Base-by-base conservation (phyloP, 352 stramenopile genomes). In the Pythium scleroteichum region DNA sequence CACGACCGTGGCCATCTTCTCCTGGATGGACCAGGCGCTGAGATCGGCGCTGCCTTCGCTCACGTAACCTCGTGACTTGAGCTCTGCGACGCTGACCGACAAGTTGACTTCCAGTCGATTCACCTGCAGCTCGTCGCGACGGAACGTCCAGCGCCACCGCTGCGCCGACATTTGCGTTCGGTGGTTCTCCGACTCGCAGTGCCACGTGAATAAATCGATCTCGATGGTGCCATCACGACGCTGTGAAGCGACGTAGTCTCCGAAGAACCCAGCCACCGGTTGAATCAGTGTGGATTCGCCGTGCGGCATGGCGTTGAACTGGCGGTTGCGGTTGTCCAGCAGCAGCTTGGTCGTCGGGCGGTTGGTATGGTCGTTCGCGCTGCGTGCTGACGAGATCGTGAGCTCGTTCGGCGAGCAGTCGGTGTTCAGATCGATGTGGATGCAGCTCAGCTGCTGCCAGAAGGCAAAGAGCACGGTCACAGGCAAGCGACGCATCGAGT, bases 401-500 rank as follows among this genome's bases (percentile, higher is more conserved):
- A 62, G 33, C 19, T 39, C 38, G 44, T 47, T 23, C 1, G 55
- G 55, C 19, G 55, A 49, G 16, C 16, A 41, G 1, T 44, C 14
- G 16, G 45, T 40, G 45, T 62, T 33, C 23, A 55, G 33, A 16
- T 62, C 45, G 32, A 62, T 26, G 55, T 53, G 20, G 29, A 49
- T 2, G 20, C 23, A 20, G 45, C 45, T 48, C 4, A 62, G 33
- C 23, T 62, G 55, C 23, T 55, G 55, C 55, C 55, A 62, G 45
- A 55, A 62, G n/a, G 32, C 32, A 17, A 62, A 62, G 4, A 62
- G 55, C 29, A 49, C 45, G 44, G 55, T 50, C 20, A 45, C 24
- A 3, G 54, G 44, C 1, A 62, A 27, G 6, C 8, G 8, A 1
- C 29, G 19, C 26, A 62, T 35, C 42, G 33, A 29, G 19, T 57